Evolutionary conservation across 2,329 filamentous ascomycete genomes (phyloP).

Genomic region (Alternaria brassicicola): DNA sequence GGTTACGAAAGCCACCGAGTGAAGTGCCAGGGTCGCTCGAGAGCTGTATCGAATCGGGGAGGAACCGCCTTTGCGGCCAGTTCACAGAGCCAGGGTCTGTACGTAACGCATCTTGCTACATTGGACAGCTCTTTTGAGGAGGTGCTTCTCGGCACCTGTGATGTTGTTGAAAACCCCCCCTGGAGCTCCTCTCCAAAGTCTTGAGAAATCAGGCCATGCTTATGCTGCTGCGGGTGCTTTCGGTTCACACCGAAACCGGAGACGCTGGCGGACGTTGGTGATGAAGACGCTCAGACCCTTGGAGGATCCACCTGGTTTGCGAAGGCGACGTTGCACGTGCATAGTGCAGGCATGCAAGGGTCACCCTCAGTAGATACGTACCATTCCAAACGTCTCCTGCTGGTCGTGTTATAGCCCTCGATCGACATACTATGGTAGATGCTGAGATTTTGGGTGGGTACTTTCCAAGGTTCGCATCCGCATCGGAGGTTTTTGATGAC

Average conservation of each 20-base stretch:
- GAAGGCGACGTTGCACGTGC: background rate
- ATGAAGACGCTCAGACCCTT: background rate
- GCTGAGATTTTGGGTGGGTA: background rate
- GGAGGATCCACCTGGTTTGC: background rate
- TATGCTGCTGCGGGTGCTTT: background rate
- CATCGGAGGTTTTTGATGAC: background rate
- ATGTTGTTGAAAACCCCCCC: background rate
- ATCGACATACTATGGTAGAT: background rate
- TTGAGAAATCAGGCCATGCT: background rate
- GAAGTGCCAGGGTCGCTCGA: background rate
- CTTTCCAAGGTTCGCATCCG: background rate
- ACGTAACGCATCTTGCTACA: background rate
- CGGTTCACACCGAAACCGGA: background rate
- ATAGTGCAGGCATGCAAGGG: background rate
- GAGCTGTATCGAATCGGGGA: background rate
- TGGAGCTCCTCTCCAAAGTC: background rate
- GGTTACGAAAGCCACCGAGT: constrained; percentile 1
- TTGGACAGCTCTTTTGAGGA: background rate
- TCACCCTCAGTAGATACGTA: background rate
- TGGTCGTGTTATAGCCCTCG: background rate
- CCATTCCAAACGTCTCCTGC: background rate
- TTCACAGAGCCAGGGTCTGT: constrained; percentile 1
- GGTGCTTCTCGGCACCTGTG: background rate
- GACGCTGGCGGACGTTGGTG: background rate
- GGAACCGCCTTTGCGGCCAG: background rate